Evolutionary conservation across 768 basidiomycete species (phyloP), one percentile per base, ranked within the genome.

Genomic region (Xerocomus brunneocitrinus): DNA sequence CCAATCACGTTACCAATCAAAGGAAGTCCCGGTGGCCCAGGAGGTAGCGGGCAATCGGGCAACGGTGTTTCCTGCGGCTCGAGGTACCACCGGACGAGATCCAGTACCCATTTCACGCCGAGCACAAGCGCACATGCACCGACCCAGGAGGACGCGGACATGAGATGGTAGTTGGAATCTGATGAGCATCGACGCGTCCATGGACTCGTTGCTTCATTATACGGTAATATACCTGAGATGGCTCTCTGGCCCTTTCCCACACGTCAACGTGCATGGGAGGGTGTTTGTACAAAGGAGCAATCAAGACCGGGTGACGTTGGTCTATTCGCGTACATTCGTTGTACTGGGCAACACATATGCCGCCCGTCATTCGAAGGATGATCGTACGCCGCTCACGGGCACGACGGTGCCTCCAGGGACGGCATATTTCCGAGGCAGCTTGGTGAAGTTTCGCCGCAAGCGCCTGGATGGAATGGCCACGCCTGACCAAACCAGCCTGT

Each of bases 1-100:
- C 72, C 67, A 8, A 68, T 51, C 39, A 73, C 46, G 57, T 76
- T 75, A 6, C 76, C 74, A 5, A 76, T 47, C 24, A 74, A 52
- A 10, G 73, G 73, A 31, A 70, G 58, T 4, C 67, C 62, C 28
- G 58, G 63, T 10, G 72, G 73, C 19, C 74, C 73, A 48, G 74
- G 75, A 14, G 73, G 74, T 28, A 54, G 41, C 16, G 61, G 42
- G 19, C 10, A 46, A 36, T 48, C 36, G 25, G 28, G 24, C 5
- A 32, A 42, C 27, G 8, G 8, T 14, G 28, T 28, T 28, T 28
- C 28, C 28, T 28, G 28, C 8, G 4, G 8, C 28, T 14, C 46
- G 42, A 49, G 24, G 25, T 36, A 42, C 27, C 53, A 16, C 16
- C 34, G 49, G 30, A 27, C 22, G 43, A 50, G n/a, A 32, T 40